Conservation (phyloP, 352 stramenopile species). For the Globisporangium spiculum region DNA sequence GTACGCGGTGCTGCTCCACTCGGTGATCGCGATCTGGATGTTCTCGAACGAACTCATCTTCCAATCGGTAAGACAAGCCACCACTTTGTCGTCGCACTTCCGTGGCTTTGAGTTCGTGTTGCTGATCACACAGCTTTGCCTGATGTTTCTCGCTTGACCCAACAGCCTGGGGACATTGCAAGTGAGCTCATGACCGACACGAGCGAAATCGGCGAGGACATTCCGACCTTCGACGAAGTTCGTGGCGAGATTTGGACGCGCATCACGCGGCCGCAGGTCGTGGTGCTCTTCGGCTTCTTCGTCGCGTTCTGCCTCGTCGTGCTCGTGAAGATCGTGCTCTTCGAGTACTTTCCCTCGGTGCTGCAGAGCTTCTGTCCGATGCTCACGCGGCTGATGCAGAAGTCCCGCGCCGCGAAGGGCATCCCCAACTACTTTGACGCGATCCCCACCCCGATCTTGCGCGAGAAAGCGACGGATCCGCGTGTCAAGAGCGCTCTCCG, state of each 20-base stretch:
- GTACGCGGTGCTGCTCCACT: constrained; percentile 75
- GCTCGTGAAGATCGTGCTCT: constrained; percentile 57
- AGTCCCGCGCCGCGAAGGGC: constrained; percentile 49
- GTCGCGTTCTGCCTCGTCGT: constrained; percentile 45
- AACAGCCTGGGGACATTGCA: constrained; percentile 18
- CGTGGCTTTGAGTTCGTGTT: not conserved
- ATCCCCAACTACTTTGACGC: constrained; percentile 87
- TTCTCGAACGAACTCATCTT: constrained; percentile 87
- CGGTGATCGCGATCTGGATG: constrained; percentile 80
- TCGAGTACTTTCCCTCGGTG: constrained; percentile 62
- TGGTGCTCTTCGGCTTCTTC: constrained; percentile 75
- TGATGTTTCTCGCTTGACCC: not conserved
- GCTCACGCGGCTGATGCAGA: constrained; percentile 51
- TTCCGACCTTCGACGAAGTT: constrained; percentile 46
- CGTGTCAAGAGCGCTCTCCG: constrained; percentile 36
- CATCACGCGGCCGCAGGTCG: constrained; percentile 67
- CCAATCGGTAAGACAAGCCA: constrained; percentile 35
- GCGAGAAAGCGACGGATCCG: constrained; percentile 42
- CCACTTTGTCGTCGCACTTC: not conserved
- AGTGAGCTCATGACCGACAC: constrained; percentile 13
- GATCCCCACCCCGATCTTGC: constrained; percentile 57
- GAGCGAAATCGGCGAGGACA: constrained; percentile 38
- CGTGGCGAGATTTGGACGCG: constrained; percentile 51
- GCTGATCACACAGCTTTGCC: not conserved
- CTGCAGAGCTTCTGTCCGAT: constrained; percentile 56